Evolutionary conservation across 208 protist genomes (phyloP).

Genomic region (Angomonas deanei): DNA sequence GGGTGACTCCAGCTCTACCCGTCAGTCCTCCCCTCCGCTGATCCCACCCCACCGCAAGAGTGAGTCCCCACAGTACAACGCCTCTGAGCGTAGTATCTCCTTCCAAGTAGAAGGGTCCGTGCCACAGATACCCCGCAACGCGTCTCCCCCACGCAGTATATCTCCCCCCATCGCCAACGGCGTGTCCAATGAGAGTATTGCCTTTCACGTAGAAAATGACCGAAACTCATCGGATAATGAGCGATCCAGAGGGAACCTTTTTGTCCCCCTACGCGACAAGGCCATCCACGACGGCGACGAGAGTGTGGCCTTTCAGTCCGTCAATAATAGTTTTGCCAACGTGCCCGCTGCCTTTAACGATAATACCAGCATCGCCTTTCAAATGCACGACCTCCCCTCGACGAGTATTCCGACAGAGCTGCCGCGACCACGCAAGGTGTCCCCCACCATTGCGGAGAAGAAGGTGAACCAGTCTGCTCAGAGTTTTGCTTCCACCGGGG

Average conservation of each 20-base stretch:
- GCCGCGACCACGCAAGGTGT: background rate
- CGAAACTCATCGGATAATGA: constrained; percentile 25
- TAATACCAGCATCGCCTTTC: constrained; percentile 49
- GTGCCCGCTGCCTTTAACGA: background rate
- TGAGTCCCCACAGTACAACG: background rate
- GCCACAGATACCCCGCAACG: background rate
- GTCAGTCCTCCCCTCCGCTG: background rate
- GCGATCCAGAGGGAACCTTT: constrained; percentile 1
- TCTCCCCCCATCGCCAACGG: background rate
- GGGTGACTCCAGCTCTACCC: too few species aligned
- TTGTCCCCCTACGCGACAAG: background rate
- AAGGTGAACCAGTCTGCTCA: background rate
- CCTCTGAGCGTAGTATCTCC: background rate
- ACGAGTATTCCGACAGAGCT: background rate
- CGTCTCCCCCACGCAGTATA: background rate
- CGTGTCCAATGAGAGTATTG: constrained; percentile 20
- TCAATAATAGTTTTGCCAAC: background rate
- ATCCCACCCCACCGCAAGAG: background rate
- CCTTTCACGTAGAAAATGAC: constrained; percentile 18
- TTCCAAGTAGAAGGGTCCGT: background rate
- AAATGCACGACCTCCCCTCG: constrained; percentile 6
- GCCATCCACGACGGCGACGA: background rate
- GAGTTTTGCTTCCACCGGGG: background rate
- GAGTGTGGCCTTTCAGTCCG: constrained; percentile 9
- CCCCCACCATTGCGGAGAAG: background rate